phyloP scores from a whole-genome alignment of 2,329 filamentous ascomycete species.

The Calonectria hawksworthii region DNA sequence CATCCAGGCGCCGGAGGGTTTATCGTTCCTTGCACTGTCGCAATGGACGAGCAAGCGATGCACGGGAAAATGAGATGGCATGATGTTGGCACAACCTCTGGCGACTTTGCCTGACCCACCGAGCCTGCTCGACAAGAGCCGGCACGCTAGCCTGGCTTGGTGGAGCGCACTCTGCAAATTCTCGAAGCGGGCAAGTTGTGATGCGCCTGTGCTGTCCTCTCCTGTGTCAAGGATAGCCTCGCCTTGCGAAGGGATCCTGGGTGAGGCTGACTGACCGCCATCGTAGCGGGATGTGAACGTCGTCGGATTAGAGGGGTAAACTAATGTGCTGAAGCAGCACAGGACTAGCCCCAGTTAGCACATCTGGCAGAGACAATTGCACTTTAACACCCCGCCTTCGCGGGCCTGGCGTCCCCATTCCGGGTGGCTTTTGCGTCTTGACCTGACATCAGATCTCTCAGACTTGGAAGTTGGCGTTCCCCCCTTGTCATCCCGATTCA shows the following conservation, averaged over 20 bases:
- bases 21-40: slow-evolving; percentile 26
- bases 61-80: slow-evolving; percentile 37
- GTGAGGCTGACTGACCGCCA: slow-evolving; percentile 49
- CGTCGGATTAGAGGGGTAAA: slow-evolving; percentile 34
- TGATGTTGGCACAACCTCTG: slow-evolving; percentile 38
- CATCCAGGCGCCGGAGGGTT: slow-evolving; percentile 24
- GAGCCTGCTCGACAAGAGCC: slow-evolving; percentile 30
- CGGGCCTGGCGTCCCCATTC: slow-evolving; percentile 2
- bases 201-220: slow-evolving; percentile 14
- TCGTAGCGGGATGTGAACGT: slow-evolving; percentile 40
- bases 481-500: slow-evolving; percentile 4
- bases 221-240: slow-evolving; percentile 45
- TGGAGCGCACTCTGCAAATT: slow-evolving; percentile 34
- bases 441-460: slow-evolving; percentile 12
- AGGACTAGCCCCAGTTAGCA: background rate
- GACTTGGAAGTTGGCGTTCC: slow-evolving; percentile 4
- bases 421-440: slow-evolving; percentile 12
- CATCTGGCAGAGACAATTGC: background rate
- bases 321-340: background rate
- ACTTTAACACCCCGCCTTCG: slow-evolving; percentile 17
- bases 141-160: slow-evolving; percentile 31
- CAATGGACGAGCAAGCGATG: slow-evolving; percentile 12
- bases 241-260: slow-evolving; percentile 35
- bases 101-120: slow-evolving; percentile 27
- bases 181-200: slow-evolving; percentile 13